phyloP scores from a whole-genome alignment of 106 monocot species.

The Iris macrosiphon region DNA sequence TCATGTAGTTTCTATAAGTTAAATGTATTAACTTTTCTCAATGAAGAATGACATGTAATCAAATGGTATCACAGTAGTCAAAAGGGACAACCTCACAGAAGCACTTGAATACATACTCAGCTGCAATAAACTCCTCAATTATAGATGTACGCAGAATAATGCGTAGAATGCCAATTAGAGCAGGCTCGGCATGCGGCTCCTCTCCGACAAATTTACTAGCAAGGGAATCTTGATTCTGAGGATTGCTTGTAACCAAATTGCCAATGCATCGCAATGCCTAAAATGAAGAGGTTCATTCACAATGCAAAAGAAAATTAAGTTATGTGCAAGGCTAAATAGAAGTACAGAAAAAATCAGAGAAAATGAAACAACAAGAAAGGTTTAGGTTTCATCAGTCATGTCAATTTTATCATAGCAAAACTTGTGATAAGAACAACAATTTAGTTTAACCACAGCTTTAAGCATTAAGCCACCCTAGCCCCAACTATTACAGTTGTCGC shows the following conservation, averaged over 20 bases:
- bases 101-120: conserved; percentile 81
- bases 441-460: too few relatives aligned
- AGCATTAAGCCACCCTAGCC: too few relatives aligned
- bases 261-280: conserved; percentile 94
- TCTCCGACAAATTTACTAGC: conserved; percentile 82
- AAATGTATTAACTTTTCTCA: neutral
- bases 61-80: neutral
- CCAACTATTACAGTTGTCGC: too few relatives aligned
- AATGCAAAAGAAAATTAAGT: neutral
- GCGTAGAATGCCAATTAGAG: conserved; percentile 78
- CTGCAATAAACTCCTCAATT: conserved; percentile 80
- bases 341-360: neutral
- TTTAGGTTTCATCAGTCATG: too few relatives aligned
- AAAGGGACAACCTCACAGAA: conserved; percentile 84
- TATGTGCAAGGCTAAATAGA: neutral
- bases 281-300: conserved; percentile 1
- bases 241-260: conserved; percentile 73
- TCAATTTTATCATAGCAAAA: too few relatives aligned
- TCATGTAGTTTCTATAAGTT: neutral
- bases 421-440: too few relatives aligned
- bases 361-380: too few relatives aligned
- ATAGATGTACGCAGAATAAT: conserved; percentile 61
- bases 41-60: neutral
- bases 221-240: conserved; percentile 57
- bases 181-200: conserved; percentile 79